Base-by-base conservation (phyloP, 331 rosid species). In the Quercus lobata region DNA sequence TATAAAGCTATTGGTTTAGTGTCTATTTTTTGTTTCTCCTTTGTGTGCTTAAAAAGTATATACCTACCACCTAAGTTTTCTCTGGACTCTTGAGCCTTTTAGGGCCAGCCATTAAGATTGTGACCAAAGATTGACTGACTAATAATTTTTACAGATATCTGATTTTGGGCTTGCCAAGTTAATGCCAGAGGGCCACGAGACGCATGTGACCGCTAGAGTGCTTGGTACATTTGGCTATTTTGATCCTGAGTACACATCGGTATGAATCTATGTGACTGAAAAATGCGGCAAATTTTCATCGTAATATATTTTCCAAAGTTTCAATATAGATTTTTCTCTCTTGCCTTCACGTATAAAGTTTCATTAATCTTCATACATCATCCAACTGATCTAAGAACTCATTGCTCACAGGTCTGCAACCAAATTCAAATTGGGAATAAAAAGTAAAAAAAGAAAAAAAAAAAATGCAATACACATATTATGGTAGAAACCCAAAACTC, bases 181-280 rank as follows among this genome's bases (percentile, higher is more conserved):
- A 35, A 94, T 94, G 98, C 98, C 98, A 56, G 97, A 91, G 83
- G 98, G 97, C 11, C 89, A 90, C 58, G 98, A 92, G 72, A 88
- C 89, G 32, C 81, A 86, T 17, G 92, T 89, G 69, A 92, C 98
- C 0, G 96, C 95, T 58, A 90, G 94, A 75, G 97, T 94, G 35
- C 97, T 92, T 8, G 98, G 98, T n/a, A 94, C 98, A 70, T 94
- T 94, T 29, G 98, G 98, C 81, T 94, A 94, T 73, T 93, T 95
- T 80, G 97, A 92, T 86, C 97, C 99, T 0, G 97, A 93, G 87
- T 95, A 95, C 79, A 92, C 99, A 77, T 93, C 96, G 84, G 97
- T 95, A 90, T 8, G 90, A 66, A 73, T 72, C 74, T 69, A 25
- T 80, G 57, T 65, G 79, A 16, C 46, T 41, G 46, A 41, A 41